phyloP scores from a whole-genome alignment of 2,329 filamentous ascomycete genomes.

The Tolypocladium ophioglossoides region DNA sequence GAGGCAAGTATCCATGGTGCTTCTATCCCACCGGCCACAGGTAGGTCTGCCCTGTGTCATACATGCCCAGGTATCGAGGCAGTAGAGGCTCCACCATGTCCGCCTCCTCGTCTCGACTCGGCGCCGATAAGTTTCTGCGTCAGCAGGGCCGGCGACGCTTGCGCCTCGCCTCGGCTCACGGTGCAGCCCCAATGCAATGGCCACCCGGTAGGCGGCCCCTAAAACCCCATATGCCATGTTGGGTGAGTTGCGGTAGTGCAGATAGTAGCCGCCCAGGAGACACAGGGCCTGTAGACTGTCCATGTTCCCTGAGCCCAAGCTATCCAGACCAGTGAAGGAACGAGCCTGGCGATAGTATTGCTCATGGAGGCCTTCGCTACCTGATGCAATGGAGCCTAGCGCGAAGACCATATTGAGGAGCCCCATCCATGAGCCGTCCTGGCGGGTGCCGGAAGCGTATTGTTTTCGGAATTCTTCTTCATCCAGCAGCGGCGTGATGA shows the following conservation, averaged over 20 bases:
- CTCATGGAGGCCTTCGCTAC: slow-evolving; percentile 43
- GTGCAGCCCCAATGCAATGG: slow-evolving; percentile 62
- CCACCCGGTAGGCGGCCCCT: slow-evolving; percentile 62
- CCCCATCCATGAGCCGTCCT: slow-evolving; percentile 48
- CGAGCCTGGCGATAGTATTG: slow-evolving; percentile 46
- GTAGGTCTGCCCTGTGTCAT: slow-evolving; percentile 62
- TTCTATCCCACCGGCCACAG: slow-evolving; percentile 28
- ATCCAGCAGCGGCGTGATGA: slow-evolving; percentile 49
- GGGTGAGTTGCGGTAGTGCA: slow-evolving; percentile 67
- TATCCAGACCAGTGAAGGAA: slow-evolving; percentile 42
- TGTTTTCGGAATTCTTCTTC: slow-evolving; percentile 48
- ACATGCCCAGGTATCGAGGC: slow-evolving; percentile 63
- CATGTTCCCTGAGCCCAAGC: slow-evolving; percentile 50
- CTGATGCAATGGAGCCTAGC: slow-evolving; percentile 48
- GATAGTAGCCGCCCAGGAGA: slow-evolving; percentile 64
- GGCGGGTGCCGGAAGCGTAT: slow-evolving; percentile 37
- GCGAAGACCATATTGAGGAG: slow-evolving; percentile 53
- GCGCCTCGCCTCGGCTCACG: slow-evolving; percentile 35
- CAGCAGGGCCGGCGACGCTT: background rate
- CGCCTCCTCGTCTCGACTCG: slow-evolving; percentile 4
- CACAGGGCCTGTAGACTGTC: slow-evolving; percentile 63
- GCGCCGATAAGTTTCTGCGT: background rate
- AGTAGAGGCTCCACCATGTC: slow-evolving; percentile 68
- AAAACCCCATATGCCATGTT: slow-evolving; percentile 67
- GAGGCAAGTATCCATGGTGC: slow-evolving; percentile 18